phyloP scores from a whole-genome alignment of 345 rosid genomes.

The Eucalyptus tenuipes region DNA sequence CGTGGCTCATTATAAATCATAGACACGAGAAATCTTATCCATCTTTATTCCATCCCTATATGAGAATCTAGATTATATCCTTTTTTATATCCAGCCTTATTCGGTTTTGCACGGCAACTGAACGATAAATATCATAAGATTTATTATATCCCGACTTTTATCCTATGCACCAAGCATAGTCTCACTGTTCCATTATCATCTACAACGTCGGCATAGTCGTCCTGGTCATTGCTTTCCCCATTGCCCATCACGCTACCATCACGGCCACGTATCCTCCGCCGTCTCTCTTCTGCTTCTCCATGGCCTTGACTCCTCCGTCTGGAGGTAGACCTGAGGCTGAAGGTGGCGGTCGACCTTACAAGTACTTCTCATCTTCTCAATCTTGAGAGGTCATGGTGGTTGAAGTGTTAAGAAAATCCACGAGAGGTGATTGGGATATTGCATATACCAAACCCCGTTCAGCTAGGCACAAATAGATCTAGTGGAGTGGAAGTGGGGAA shows the following conservation, averaged over 20 bases:
- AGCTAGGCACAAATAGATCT: not conserved
- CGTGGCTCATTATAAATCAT: not conserved
- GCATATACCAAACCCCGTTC: not conserved
- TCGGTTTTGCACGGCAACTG: accelerated
- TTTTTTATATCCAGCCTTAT: no score
- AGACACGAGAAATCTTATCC: no score
- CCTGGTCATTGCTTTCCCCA: not conserved
- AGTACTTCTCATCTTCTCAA: not conserved
- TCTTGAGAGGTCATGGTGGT: not conserved
- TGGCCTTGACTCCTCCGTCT: not conserved
- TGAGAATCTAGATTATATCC: accelerated
- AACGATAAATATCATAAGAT: accelerated
- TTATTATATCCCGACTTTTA: no score
- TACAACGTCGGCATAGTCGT: not conserved
- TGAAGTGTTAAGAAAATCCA: not conserved
- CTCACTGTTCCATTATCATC: not conserved
- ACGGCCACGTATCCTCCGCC: not conserved
- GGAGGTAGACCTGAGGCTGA: not conserved
- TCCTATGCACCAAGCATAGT: no score
- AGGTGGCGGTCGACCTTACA: not conserved
- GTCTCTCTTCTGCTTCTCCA: not conserved
- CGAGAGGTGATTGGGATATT: not conserved
- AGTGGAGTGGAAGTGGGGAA: not conserved
- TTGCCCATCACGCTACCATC: not conserved
- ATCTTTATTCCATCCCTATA: no score